Evolutionary conservation across 2,329 filamentous ascomycete genomes (phyloP).

Genomic region (Fusarium neocosmosporiellum): DNA sequence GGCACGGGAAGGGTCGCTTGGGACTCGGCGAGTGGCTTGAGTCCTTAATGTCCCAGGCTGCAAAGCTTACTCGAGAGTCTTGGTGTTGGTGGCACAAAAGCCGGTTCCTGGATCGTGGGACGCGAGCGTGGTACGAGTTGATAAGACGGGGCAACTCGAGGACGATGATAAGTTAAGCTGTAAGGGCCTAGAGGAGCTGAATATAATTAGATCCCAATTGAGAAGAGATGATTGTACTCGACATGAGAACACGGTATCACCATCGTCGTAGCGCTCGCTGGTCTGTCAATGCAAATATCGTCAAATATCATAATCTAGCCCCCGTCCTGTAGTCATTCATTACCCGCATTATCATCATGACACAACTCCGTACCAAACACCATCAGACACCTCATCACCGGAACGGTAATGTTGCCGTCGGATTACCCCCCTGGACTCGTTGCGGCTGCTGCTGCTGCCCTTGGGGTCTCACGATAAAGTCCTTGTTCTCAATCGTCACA

Average conservation of each 20-base stretch:
- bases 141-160: slow-evolving; percentile 14
- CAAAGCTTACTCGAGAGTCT: neutral
- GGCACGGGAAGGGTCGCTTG: slow-evolving; percentile 19
- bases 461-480: slow-evolving; percentile 70
- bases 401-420: slow-evolving; percentile 51
- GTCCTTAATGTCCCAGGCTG: slow-evolving; percentile 30
- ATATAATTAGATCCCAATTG: neutral
- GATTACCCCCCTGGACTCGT: slow-evolving; percentile 41
- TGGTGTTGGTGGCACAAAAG: slow-evolving; percentile 10
- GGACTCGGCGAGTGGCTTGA: slow-evolving; percentile 16
- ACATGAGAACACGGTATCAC: neutral
- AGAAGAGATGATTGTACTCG: neutral
- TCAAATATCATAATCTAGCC: slow-evolving; percentile 36
- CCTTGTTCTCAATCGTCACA: slow-evolving; percentile 86
- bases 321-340: slow-evolving; percentile 30
- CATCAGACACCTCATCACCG: slow-evolving; percentile 39
- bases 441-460: slow-evolving; percentile 51
- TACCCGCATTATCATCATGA: slow-evolving; percentile 35
- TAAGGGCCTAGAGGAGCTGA: neutral
- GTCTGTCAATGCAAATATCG: slow-evolving; percentile 33
- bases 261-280: neutral
- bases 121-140: slow-evolving; percentile 31
- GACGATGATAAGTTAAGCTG: neutral
- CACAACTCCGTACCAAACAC: slow-evolving; percentile 15
- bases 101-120: slow-evolving; percentile 35